Evolutionary conservation across 441 rosid genomes (phyloP), one percentile per base, ranked within the genome.

Genomic region (Biscutella laevigata): DNA sequence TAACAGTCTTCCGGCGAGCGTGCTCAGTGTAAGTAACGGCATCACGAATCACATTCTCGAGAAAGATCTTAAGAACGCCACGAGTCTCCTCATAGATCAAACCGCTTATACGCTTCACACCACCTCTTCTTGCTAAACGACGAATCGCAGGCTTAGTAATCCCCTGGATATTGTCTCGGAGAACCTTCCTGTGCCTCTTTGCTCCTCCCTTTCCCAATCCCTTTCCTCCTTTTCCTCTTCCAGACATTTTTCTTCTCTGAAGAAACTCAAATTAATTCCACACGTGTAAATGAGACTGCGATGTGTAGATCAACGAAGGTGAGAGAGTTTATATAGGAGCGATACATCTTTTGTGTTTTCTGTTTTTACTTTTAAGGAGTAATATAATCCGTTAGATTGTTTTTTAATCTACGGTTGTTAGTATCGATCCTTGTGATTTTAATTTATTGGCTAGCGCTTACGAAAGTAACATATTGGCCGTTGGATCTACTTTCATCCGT

Each of bases 181-280:
- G 67, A 1, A 68, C 73, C 36, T 67, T 67, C 57, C 62, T 15
- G 30, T 67, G 71, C 12, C 71, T 39, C 71, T 67, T 67, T 2
- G 71, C 71, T 34, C 71, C 71, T 67, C 71, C 71, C 24, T 67
- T 67, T n/a, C 71, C 71, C 42, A 67, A 35, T 32, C 71, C 71
- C 41, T 67, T 67, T 29, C 71, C 71, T 67, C 67, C 67, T 17
- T 67, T 67, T 6, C 62, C 62, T 15, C 71, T 3, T 4, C 71
- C 60, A 0, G 63, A 66, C 65, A 59, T 66, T 65, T 24, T 9
- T 15, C n/a, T n/a, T n/a, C n/a, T n/a, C n/a, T 5, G 13, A 32
- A 0, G 1, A 5, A 5, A 13, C 17, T 1, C 6, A 20, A 28
- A 2, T 7, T 4, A 9, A n/a, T 17, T 26, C 1, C 17, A n/a